Base-by-base conservation (phyloP, 331 rosid genomes). In the Rhamnella rubrinervis region DNA sequence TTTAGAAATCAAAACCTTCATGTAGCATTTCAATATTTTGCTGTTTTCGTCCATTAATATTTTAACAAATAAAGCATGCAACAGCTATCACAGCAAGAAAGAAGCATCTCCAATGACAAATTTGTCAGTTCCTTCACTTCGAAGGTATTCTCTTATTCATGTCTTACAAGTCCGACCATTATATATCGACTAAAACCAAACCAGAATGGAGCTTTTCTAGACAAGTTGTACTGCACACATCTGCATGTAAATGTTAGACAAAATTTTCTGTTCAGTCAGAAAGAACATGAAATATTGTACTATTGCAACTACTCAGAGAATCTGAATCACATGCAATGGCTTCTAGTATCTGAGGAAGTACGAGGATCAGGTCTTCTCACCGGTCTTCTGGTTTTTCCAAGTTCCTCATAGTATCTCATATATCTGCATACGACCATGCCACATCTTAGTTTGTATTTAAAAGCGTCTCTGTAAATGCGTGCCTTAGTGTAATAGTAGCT, bases 381-480 rank as follows among this genome's bases (percentile, higher is more conserved):
- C 63, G 8, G 76, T 65, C 65, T 44, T 72, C 70, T 20, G 73
- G 40, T 68, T 68, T 60, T 74, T 67, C 25, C 20, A 19, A 39
- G 26, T 62, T 67, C 80, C 77, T 90, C 89, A 93, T 59, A 90
- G 71, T 61, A 88, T 86, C 81, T 90, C 98, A 67, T 89, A 83
- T 77, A 93, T 88, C 97, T 93, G 93, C 92, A 88, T 13, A 66
- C 35, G 66, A 77, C n/a, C 17, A 64, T 47, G 49, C 28, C 25
- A 11, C 17, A 37, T 31, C 18, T 66, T 62, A 74, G 37, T 51
- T 38, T 52, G 15, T 59, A 70, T 21, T 52, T 55, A 26, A 44
- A 44, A 44, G 66, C 8, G 65, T 8, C 71, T 15, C 11, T 13
- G 65, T 9, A 14, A 68, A 39, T 25, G 20, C 56, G 4, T 17